Conservation (phyloP, 768 basidiomycete genomes). For the Suillus americanus region DNA sequence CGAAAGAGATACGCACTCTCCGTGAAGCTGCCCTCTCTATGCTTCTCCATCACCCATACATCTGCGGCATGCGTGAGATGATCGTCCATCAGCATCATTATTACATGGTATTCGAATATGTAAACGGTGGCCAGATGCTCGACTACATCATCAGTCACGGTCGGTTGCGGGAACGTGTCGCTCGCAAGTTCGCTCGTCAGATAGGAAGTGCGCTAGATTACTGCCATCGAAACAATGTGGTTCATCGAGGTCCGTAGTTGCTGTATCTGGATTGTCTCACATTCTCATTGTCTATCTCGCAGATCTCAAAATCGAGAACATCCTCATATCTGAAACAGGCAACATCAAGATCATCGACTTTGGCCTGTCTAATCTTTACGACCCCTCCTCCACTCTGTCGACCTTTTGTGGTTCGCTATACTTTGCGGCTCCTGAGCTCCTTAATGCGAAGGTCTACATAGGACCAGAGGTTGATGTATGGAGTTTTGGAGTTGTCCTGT, state of each 20-base stretch:
- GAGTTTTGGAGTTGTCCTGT: conserved; percentile 98
- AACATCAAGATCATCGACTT: conserved; percentile 99
- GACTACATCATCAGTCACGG: conserved; percentile 99
- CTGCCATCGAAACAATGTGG: conserved; percentile 96
- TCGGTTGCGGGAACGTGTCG: conserved; percentile 89
- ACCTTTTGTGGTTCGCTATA: conserved; percentile 98
- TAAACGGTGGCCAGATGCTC: conserved; percentile 99
- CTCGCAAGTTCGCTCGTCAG: conserved; percentile 96
- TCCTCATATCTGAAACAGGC: conserved; percentile 96
- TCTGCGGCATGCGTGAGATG: conserved; percentile 99
- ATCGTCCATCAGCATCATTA: conserved; percentile 97
- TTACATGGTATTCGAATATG: conserved; percentile 99
- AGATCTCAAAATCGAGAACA: conserved; percentile 99
- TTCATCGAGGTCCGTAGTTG: conserved; percentile 73
- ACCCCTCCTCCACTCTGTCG: conserved; percentile 76
- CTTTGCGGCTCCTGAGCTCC: conserved; percentile 96
- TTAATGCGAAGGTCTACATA: conserved; percentile 95
- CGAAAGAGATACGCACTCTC: conserved; percentile 94
- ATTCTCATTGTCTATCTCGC: conserved; percentile 5
- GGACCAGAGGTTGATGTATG: conserved; percentile 99
- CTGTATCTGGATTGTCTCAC: conserved; percentile 11
- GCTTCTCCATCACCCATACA: conserved; percentile 96
- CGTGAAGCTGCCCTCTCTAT: conserved; percentile 95
- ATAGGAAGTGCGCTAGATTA: conserved; percentile 96
- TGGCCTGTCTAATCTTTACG: conserved; percentile 93